phyloP scores from a whole-genome alignment of 1,284 basidiomycete genomes.

The Heterobasidion parviporum region DNA sequence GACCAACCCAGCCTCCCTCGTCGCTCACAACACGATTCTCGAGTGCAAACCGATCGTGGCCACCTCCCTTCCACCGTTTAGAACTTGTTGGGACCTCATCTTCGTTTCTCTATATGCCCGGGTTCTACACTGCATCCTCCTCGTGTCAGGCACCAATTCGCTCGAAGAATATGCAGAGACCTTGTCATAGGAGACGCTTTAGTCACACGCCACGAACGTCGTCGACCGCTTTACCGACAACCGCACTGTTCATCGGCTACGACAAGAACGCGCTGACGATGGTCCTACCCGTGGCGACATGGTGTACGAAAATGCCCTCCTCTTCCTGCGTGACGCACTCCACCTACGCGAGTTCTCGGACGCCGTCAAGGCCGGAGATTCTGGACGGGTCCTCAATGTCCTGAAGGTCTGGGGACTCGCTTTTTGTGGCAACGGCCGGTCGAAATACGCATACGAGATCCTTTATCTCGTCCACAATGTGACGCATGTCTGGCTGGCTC shows the following conservation, averaged over 20 bases:
- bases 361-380: slow-evolving; percentile 27
- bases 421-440: slow-evolving; percentile 24
- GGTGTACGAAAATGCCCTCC: slow-evolving; percentile 26
- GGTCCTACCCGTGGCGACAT: slow-evolving; percentile 18
- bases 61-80: slow-evolving; percentile 24
- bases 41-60: slow-evolving; percentile 24
- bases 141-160: slow-evolving; percentile 17
- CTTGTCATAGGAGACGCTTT: slow-evolving; percentile 12
- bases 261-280: slow-evolving; percentile 9
- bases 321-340: slow-evolving; percentile 28
- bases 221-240: slow-evolving; percentile 4
- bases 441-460: slow-evolving; percentile 32
- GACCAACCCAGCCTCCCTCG: slow-evolving; percentile 1
- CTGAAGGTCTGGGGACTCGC: slow-evolving; percentile 25
- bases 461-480: slow-evolving; percentile 30
- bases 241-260: slow-evolving; percentile 3
- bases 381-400: slow-evolving; percentile 23
- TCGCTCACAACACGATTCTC: slow-evolving; percentile 6
- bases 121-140: slow-evolving; percentile 24
- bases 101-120: slow-evolving; percentile 27
- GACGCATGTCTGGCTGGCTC: slow-evolving; percentile 25
- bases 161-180: slow-evolving; percentile 17
- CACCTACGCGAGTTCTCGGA: slow-evolving; percentile 25
- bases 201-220: not conserved
- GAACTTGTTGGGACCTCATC: slow-evolving; percentile 24